Evolutionary conservation across 2,329 filamentous ascomycete species (phyloP), one percentile per base, ranked within the genome.

Genomic region (Chaetomiaceae sp.): DNA sequence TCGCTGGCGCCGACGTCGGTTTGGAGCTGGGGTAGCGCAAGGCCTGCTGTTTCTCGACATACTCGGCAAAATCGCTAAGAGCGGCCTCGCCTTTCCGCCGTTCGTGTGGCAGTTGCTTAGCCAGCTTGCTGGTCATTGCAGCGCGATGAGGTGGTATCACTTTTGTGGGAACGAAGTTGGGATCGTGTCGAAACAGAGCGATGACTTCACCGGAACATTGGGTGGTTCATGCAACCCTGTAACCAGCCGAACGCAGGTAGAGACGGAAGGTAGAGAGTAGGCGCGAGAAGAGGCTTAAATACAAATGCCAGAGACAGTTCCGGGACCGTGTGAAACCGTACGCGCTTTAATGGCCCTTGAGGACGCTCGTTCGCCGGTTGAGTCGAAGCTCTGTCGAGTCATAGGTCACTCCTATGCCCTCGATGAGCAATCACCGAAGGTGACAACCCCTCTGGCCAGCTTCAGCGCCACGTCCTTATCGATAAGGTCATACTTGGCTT

Each of bases 21-120:
- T 49, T 51, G 42, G 48, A 47, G 26, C 69, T 62, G 2, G 78
- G 77, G 57, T 80, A 83, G 47, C 86, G 83, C 40, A 83, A 68
- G 12, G 83, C 82, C 66, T 97, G 93, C 65, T 97, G 90, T 64
- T 89, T 86, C 66, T 97, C 89, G 55, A 96, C 93, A 61, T 96
- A 97, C 61, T 98, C 93, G 65, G 90, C 89, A 64, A 98, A 98
- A 59, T 97, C 93, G 71, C 86, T 93, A 46, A 98, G 76, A 11
- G 91, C 90, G 51, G 86, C 81, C 70, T 96, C 90, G 57, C 89
- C 89, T 69, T 87, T 88, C 57, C 88, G 84, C 66, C 86, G 80
- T 68, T 95, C 90, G 60, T 88, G 82, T 33, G 79, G 76, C 48
- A 83, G 78, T 61, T 82, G 76, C 65, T 83, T 86, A 48, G 67